Conservation (phyloP, 306 rosid genomes). For the Spatholobus suberectus region DNA sequence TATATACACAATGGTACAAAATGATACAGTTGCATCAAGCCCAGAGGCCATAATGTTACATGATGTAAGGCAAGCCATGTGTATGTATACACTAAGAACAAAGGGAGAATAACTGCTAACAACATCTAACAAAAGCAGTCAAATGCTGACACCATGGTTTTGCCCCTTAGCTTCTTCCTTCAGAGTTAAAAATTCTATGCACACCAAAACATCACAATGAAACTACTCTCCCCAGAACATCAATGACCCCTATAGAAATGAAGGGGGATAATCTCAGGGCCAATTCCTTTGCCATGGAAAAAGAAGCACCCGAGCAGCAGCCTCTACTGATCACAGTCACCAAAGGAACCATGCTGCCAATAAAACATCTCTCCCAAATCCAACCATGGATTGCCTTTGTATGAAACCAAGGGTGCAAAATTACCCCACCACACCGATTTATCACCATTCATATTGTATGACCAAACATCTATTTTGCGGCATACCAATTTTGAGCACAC, state of each 20-base stretch:
- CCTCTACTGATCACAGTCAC: slow-evolving; percentile 35
- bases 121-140: not conserved
- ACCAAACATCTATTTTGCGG: slow-evolving; percentile 62
- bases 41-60: not conserved
- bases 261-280: not conserved
- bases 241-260: slow-evolving; percentile 17
- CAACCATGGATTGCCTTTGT: slow-evolving; percentile 14
- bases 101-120: not conserved
- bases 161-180: slow-evolving; percentile 11
- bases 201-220: slow-evolving; percentile 28
- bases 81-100: not conserved
- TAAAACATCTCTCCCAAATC: slow-evolving; percentile 22
- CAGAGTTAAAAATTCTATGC: slow-evolving; percentile 20
- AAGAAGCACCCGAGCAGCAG: not conserved
- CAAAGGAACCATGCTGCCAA: slow-evolving; percentile 19
- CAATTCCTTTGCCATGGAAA: not conserved
- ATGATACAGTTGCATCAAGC: slow-evolving; percentile 10
- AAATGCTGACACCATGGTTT: slow-evolving; percentile 22
- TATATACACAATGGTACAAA: slow-evolving; percentile 39
- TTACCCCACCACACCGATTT: not conserved
- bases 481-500: slow-evolving; percentile 87
- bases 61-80: not conserved
- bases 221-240: not conserved
- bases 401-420: slow-evolving; percentile 23
- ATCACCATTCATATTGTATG: not conserved